Base-by-base conservation (phyloP, 495 filamentous ascomycete genomes). In the Neurospora sp. region DNA sequence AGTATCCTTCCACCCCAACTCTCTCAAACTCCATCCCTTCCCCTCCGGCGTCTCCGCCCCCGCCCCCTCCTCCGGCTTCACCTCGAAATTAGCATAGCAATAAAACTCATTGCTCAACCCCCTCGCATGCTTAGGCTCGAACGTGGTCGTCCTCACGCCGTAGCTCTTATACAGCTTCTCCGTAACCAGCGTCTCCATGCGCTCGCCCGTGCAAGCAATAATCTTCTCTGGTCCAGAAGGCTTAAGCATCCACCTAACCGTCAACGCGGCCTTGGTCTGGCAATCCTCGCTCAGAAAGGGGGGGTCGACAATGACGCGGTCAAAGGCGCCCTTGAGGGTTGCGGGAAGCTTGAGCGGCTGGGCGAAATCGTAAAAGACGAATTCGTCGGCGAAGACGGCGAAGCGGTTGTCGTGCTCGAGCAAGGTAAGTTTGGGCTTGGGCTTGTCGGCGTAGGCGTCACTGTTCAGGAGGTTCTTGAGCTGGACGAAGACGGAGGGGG, bases 201-300 rank as follows among this genome's bases (percentile, higher is more conserved):
- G 83, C 81, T 93, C 91, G 41, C 92, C 92, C 0, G 92, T 94
- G 81, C 90, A 92, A 48, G 93, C 76, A 40, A 94, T 86, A 40
- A 93, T 76, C 22, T 70, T 41, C 46, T 42, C 70, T 46, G 12
- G 71, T 18, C 3, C 38, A 38, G 41, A 42, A 11, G 81, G 71
- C 41, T 85, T 88, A 40, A 86, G 81, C 38, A 94, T 83, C 89
- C 89, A 94, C 31, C 90, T 87, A 5, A 91, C 86, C 2, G 92
- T 93, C 73, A 94, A 80, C 4, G 92, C 92, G 22, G 89, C 91
- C 84, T 94, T 94, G 0, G 91, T 92, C 74, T 95, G 92, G 78
- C 92, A 95, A 73, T 95, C 91, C 74, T 91, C 86, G 75, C 87
- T 91, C 9, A 94, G 81, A 73, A 94, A 95, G 3, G 92, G 92